Conservation (phyloP, 2,329 filamentous ascomycete genomes). For the Ophiostoma fasciatum region DNA sequence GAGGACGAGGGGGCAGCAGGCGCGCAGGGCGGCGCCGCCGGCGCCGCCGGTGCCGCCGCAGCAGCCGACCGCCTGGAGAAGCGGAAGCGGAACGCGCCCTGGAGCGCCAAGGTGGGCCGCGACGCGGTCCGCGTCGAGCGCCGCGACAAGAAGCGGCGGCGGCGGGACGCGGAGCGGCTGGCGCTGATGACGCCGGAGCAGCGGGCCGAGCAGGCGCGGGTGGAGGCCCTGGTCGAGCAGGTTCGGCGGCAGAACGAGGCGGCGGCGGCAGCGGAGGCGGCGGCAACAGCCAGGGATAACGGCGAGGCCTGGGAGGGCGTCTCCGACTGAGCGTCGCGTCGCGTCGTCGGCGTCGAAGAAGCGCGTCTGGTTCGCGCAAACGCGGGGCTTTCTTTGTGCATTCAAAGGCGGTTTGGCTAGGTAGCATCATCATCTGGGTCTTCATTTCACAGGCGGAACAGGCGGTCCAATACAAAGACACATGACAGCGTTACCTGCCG, state of each 20-base stretch:
- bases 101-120: conserved; percentile 56
- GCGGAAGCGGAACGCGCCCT: conserved; percentile 50
- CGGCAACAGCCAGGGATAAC: not conserved
- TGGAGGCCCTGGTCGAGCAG: conserved; percentile 48
- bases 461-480: too few species aligned
- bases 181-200: conserved; percentile 58
- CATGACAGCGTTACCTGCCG: too few species aligned
- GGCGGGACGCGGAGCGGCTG: conserved; percentile 43
- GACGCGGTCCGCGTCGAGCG: conserved; percentile 40
- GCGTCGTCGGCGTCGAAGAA: too few species aligned
- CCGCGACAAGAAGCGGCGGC: conserved; percentile 21
- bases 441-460: too few species aligned
- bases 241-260: conserved; percentile 44
- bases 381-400: too few species aligned
- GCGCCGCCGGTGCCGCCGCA: too few species aligned
- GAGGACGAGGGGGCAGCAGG: conserved; percentile 22
- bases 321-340: too few species aligned
- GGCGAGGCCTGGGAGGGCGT: conserved; percentile 5
- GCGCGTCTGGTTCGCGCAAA: too few species aligned
- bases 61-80: conserved; percentile 20
- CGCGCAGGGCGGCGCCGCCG: conserved; percentile 17
- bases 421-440: not conserved
- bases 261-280: not conserved
- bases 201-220: conserved; percentile 44
- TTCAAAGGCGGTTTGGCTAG: not conserved